These are phyloP conservation scores for Hordeum vulgare DNA, from an alignment of 176 grass and related monocot species.

Conservation along the genomic window DNA sequence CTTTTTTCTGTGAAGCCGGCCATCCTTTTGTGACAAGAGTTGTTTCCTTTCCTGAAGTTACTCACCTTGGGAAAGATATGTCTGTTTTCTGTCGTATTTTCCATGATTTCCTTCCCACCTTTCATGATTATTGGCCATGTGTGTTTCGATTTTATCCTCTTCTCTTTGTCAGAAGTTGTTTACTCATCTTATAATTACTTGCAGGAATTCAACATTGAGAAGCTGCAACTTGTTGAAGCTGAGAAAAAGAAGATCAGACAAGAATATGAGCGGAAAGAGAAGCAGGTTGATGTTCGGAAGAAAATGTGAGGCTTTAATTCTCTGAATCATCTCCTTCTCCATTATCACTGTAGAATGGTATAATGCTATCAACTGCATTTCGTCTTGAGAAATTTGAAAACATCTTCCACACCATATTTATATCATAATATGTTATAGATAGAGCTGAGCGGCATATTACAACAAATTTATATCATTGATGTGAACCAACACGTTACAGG, in stretches of 20 bases:
- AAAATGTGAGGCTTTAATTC: conserved; percentile 71
- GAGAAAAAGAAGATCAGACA: conserved; percentile 99
- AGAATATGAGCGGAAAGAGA: conserved; percentile 97
- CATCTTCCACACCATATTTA: background rate
- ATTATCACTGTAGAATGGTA: background rate
- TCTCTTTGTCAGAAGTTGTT: background rate
- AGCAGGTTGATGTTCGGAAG: conserved; percentile 95
- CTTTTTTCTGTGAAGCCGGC: background rate
- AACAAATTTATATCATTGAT: background rate
- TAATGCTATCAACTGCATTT: background rate
- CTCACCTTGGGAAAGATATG: background rate
- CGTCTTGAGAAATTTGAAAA: background rate
- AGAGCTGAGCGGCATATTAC: background rate
- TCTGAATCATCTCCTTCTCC: background rate
- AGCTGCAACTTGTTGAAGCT: conserved; percentile 96
- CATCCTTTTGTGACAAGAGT: background rate
- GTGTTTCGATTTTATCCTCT: background rate
- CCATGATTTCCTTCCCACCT: background rate
- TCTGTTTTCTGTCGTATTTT: background rate
- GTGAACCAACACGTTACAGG: background rate
- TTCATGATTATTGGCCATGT: background rate
- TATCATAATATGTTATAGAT: background rate
- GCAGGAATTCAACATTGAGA: conserved; percentile 99
- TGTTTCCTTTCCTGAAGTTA: background rate
- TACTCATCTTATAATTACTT: background rate